phyloP scores from a whole-genome alignment of 208 protist species.

The Leptomonas pyrrhocoris region DNA sequence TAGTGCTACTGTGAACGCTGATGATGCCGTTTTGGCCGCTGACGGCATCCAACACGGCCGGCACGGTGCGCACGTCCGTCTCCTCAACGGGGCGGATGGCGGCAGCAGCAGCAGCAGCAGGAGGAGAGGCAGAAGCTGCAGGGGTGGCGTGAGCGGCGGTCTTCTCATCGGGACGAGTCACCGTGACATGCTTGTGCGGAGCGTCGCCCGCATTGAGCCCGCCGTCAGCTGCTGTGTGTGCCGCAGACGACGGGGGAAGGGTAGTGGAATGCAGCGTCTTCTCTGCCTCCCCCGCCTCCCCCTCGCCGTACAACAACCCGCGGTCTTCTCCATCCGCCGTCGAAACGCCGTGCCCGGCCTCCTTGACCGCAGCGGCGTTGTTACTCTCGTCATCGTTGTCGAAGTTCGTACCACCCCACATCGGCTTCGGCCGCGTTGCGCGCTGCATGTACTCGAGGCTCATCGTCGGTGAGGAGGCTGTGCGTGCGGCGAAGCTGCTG shows the following conservation, averaged over 20 bases:
- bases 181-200: neutral
- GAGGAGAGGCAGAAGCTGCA: neutral
- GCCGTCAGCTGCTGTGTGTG: neutral
- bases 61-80: conserved; percentile 13
- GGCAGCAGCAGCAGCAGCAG: neutral
- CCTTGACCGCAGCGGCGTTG: conserved; percentile 8
- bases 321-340: neutral
- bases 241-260: neutral
- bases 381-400: conserved; percentile 51
- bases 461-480: conserved; percentile 8
- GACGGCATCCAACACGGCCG: conserved; percentile 1
- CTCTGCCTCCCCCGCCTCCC: conserved; percentile 6
- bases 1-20: conserved; percentile 14
- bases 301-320: conserved; percentile 8
- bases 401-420: conserved; percentile 35
- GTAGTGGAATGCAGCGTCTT: neutral
- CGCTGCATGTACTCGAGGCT: conserved; percentile 27
- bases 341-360: neutral
- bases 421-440: conserved; percentile 25
- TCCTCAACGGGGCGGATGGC: neutral
- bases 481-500: conserved; percentile 33
- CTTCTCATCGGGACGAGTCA: neutral
- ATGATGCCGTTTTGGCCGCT: conserved; percentile 13
- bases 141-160: neutral
- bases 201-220: too few species aligned